Base-by-base conservation (phyloP, 768 basidiomycete genomes). In the Hericium coralloides region DNA sequence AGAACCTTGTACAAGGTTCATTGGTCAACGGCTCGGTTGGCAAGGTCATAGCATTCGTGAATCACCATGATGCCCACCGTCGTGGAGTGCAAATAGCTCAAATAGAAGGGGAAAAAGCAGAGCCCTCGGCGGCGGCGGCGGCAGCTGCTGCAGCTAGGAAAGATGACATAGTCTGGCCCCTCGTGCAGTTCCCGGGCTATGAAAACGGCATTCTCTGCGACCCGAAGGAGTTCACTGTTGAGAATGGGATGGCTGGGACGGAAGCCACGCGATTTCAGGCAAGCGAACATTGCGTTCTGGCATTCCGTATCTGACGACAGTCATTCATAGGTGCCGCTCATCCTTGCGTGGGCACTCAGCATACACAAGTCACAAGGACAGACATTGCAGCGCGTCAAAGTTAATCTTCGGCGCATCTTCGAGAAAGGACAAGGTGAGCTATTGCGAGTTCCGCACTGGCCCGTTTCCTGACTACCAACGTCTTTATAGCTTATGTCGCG, bases 361-460 rank as follows among this genome's bases (percentile, higher is more conserved):
- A 84, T 94, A 38, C 91, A 94, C 71, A 95, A 95, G 66, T 87
- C 86, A 4, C 93, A 95, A 67, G 93, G 93, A 0, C 92, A 94
- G 68, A 95, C 93, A 0, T 71, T 95, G 47, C 82, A 90, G 52
- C 76, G 90, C 51, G 90, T 94, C 56, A 87, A 84, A 58, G 87
- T 94, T 3, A 84, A 94, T 65, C 77, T 95, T 25, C 67, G 73
- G 58, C 76, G 79, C 43, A 86, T 82, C 1, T 95, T 95, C 70
- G 93, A 89, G 67, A 85, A 80, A 57, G 87, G 87, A 4, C 84
- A 90, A 82, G 86, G 87, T 84, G 51, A 52, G 66, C 52, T 22
- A 18, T 31, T 31, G 31, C 10, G 31, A 31, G 31, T 8, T 6
- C 20, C 12, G 20, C 12, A 20, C 10, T 18, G 12, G 15, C n/a